These are phyloP conservation scores for Alloteropsis angusta DNA, from an alignment of 202 grass and related monocot species.

Conservation along the genomic window DNA sequence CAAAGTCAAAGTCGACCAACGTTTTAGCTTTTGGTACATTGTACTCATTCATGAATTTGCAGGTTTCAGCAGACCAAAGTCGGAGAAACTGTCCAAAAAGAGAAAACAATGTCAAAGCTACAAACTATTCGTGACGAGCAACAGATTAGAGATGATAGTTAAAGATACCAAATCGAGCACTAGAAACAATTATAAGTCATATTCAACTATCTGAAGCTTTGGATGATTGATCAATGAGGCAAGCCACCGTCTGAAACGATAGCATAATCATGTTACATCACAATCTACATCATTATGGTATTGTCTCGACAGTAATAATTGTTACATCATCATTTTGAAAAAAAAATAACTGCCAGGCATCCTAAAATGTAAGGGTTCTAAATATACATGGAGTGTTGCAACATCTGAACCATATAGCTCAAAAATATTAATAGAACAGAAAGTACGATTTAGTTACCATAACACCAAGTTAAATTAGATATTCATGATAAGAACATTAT, in stretches of 20 bases:
- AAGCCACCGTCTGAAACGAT: background rate
- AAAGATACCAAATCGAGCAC: background rate
- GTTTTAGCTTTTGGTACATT: conserved; percentile 41
- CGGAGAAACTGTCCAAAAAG: conserved; percentile 45
- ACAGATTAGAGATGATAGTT: background rate
- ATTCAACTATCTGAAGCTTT: background rate
- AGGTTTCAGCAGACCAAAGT: conserved; percentile 90
- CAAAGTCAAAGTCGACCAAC: conserved; percentile 83
- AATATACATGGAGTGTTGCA: background rate
- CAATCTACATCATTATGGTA: background rate
- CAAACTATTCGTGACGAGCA: background rate
- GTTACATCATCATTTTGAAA: background rate
- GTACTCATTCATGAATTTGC: conserved; percentile 74
- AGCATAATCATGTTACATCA: background rate
- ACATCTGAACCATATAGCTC: background rate
- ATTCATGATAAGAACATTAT: conserved; percentile 7
- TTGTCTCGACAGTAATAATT: background rate
- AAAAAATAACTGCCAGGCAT: background rate
- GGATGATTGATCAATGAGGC: background rate
- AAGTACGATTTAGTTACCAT: background rate
- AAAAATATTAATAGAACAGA: background rate
- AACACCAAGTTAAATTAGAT: background rate
- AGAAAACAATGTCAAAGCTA: background rate
- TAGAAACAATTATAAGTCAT: background rate
- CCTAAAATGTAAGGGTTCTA: background rate